A percentile compares a stretch with the other conserved stretches of the same genome.
phyloP scores from a whole-genome alignment of 2,329 filamentous ascomycete genomes.

The Aspergillus versicolor region DNA sequence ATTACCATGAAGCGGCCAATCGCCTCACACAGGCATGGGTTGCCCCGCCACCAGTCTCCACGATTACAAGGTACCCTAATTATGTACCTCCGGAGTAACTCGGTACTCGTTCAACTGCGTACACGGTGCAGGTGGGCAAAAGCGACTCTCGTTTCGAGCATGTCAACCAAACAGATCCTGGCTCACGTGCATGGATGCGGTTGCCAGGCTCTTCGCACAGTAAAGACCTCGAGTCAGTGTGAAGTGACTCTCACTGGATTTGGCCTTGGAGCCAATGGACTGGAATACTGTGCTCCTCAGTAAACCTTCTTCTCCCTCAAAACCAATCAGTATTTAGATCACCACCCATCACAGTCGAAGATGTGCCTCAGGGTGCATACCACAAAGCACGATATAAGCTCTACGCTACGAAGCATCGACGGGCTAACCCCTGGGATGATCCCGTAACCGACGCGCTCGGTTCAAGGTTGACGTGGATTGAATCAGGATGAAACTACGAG shows the following conservation, averaged over 20 bases:
- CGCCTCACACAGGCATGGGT: background rate
- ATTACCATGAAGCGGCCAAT: background rate
- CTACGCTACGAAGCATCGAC: background rate
- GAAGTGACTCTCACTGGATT: background rate
- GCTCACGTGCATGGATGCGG: conserved; percentile 16
- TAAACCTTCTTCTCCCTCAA: conserved; percentile 6
- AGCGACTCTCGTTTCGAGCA: background rate
- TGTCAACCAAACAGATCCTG: background rate
- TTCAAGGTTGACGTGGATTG: conserved; percentile 19
- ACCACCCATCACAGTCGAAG: conserved; percentile 6
- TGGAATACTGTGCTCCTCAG: background rate
- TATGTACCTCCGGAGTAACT: background rate
- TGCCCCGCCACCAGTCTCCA: background rate
- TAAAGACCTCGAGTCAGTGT: background rate
- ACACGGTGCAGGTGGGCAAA: background rate
- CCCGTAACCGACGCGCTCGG: conserved; percentile 11
- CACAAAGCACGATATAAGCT: conserved; percentile 7
- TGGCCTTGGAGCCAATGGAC: conserved; percentile 3
- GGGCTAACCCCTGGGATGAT: conserved; percentile 12
- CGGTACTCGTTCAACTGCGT: background rate
- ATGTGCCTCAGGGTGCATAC: conserved; percentile 10
- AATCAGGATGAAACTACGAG: conserved; percentile 19
- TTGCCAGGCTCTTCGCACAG: conserved; percentile 1
- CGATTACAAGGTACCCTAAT: conserved; percentile 2
- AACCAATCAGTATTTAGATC: conserved; percentile 15